Conservation (phyloP, 192 early-diverging fungal genomes). For the Jimgerdemannia lactiflua region DNA sequence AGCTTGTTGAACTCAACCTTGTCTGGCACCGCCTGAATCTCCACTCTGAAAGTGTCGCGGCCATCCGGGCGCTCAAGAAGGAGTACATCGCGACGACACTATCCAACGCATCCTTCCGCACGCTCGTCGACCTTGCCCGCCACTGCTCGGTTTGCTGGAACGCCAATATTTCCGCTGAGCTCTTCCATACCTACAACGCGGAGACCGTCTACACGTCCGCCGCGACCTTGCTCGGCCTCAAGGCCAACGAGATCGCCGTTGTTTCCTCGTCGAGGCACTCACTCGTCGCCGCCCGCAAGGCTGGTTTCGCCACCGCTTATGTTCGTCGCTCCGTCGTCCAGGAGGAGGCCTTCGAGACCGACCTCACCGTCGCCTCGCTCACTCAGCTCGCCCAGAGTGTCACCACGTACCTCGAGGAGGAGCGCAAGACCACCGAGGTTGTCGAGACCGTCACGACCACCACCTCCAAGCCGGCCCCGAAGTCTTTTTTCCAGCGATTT, state of each 20-base stretch:
- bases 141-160: neutral
- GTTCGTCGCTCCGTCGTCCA: neutral
- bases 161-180: neutral
- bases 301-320: neutral
- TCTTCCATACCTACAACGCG: neutral
- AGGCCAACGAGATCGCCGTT: neutral
- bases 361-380: neutral
- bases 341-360: neutral
- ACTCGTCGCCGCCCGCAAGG: neutral
- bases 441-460: neutral
- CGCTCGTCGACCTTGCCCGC: neutral
- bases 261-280: neutral
- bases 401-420: neutral
- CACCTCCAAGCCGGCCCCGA: neutral
- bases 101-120: neutral
- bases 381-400: neutral
- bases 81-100: neutral
- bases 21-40: neutral
- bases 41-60: neutral
- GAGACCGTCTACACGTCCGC: neutral
- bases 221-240: neutral
- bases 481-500: neutral
- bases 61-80: neutral
- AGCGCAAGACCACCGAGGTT: neutral
- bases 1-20: neutral